These are phyloP conservation scores for Colletotrichum theobromicola DNA, from an alignment of 2,329 filamentous ascomycete genomes.

Conservation along the genomic window DNA sequence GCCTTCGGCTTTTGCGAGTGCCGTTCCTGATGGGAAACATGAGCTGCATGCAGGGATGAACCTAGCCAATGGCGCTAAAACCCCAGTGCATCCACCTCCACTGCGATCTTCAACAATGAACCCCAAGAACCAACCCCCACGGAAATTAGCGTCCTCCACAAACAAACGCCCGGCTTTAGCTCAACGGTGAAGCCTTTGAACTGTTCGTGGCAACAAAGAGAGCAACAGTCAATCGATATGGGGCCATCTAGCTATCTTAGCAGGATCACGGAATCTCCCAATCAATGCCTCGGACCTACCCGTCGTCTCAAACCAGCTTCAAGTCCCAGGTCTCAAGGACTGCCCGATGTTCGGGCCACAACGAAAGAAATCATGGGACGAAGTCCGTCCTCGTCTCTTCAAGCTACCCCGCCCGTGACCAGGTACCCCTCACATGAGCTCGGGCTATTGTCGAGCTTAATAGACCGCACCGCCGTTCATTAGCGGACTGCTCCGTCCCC, in stretches of 20 bases:
- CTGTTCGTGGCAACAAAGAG: rapidly evolving
- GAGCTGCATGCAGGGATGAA: not conserved
- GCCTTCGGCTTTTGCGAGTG: not conserved
- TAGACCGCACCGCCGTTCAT: not conserved
- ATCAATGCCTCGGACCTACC: not conserved
- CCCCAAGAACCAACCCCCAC: not conserved
- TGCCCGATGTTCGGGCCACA: not conserved
- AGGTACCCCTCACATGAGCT: not conserved
- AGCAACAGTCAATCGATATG: not conserved
- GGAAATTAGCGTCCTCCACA: not conserved
- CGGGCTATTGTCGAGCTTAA: not conserved
- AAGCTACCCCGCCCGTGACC: not conserved
- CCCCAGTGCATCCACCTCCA: not conserved
- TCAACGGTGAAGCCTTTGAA: not conserved
- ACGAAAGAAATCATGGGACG: not conserved
- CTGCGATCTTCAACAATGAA: not conserved
- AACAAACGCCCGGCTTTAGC: not conserved
- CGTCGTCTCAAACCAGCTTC: not conserved
- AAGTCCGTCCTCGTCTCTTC: not conserved
- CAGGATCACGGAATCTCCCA: not conserved
- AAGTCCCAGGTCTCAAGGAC: not conserved
- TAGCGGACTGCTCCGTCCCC: not conserved
- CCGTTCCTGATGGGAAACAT: not conserved
- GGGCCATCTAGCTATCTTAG: not conserved
- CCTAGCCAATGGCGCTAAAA: not conserved